A percentile compares a stretch with the other conserved stretches of the same genome.
These are phyloP conservation scores for Crithidia brevicula DNA, from an alignment of 208 protist genomes.

Conservation along the genomic window DNA sequence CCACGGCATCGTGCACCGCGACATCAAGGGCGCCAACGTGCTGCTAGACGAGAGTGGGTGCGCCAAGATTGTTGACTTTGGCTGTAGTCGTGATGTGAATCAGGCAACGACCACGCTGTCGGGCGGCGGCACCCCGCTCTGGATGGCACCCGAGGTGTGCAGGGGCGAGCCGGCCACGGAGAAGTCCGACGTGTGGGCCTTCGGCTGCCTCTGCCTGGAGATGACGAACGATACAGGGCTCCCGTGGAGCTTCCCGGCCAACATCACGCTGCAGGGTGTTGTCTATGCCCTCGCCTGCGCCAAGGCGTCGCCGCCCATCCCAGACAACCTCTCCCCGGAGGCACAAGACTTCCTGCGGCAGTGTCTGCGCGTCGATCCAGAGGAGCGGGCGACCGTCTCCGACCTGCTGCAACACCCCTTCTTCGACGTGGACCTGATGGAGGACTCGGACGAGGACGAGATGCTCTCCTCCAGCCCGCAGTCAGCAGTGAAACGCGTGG, in stretches of 20 bases:
- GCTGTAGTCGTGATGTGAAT: slow-evolving; percentile 83
- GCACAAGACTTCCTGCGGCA: slow-evolving; percentile 71
- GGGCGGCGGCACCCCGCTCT: slow-evolving; percentile 70
- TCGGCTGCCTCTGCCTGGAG: slow-evolving; percentile 83
- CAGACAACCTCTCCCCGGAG: slow-evolving; percentile 47
- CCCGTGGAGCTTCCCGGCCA: slow-evolving; percentile 65
- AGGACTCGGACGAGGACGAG: slow-evolving; percentile 49
- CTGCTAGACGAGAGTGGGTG: slow-evolving; percentile 83
- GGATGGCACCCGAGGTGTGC: slow-evolving; percentile 90
- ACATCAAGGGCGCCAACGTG: slow-evolving; percentile 93
- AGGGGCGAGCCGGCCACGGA: slow-evolving; percentile 59
- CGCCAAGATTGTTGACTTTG: slow-evolving; percentile 95
- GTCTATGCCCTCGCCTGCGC: slow-evolving; percentile 72
- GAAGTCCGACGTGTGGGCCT: slow-evolving; percentile 85
- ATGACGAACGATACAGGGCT: slow-evolving; percentile 77
- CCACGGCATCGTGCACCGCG: slow-evolving; percentile 85
- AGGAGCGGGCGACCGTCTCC: slow-evolving; percentile 55
- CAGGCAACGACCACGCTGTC: slow-evolving; percentile 44
- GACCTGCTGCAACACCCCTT: slow-evolving; percentile 82
- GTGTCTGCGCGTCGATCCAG: slow-evolving; percentile 68
- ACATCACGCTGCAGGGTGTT: slow-evolving; percentile 60
- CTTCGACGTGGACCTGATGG: slow-evolving; percentile 55
- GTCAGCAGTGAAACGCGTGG: slow-evolving; percentile 44
- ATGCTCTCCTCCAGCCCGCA: slow-evolving; percentile 44
- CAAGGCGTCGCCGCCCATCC: slow-evolving; percentile 61